These are phyloP conservation scores for Malassezia slooffiae DNA, from an alignment of 1,284 basidiomycete genomes.

Conservation along the genomic window DNA sequence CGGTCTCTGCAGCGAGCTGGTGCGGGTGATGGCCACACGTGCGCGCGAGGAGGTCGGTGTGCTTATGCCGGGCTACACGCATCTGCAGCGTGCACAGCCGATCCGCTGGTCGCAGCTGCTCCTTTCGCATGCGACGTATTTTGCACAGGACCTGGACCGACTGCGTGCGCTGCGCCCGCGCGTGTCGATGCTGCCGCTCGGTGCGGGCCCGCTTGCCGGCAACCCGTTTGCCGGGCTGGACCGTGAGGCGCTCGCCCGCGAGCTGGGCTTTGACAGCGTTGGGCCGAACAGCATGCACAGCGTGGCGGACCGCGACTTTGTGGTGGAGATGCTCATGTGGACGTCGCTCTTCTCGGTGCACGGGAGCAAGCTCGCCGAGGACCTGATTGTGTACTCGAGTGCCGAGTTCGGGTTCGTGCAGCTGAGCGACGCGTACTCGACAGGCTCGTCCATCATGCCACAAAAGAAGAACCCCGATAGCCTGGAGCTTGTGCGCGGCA, in stretches of 20 bases:
- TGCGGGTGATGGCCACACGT: slow-evolving; percentile 77
- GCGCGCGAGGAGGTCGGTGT: slow-evolving; percentile 84
- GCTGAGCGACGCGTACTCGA: slow-evolving; percentile 92
- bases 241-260: slow-evolving; percentile 38
- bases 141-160: slow-evolving; percentile 74
- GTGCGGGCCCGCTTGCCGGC: slow-evolving; percentile 85
- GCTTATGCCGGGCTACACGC: slow-evolving; percentile 90
- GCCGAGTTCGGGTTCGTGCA: slow-evolving; percentile 92
- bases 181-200: slow-evolving; percentile 82
- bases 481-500: slow-evolving; percentile 83
- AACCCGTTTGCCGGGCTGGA: slow-evolving; percentile 63
- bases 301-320: slow-evolving; percentile 91
- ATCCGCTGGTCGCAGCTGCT: slow-evolving; percentile 97
- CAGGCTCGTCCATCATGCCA: slow-evolving; percentile 97
- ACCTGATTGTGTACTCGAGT: slow-evolving; percentile 89
- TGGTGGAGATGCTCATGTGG: slow-evolving; percentile 96
- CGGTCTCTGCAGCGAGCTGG: slow-evolving; percentile 62
- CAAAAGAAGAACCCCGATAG: slow-evolving; percentile 99
- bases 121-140: slow-evolving; percentile 85
- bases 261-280: slow-evolving; percentile 42
- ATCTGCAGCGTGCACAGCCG: slow-evolving; percentile 72
- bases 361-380: slow-evolving; percentile 85
- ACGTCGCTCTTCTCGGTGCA: slow-evolving; percentile 82
- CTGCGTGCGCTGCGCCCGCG: slow-evolving; percentile 61
- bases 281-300: slow-evolving; percentile 51